phyloP scores from a whole-genome alignment of 2,329 filamentous ascomycete genomes.

The Diaporthe australafricana region DNA sequence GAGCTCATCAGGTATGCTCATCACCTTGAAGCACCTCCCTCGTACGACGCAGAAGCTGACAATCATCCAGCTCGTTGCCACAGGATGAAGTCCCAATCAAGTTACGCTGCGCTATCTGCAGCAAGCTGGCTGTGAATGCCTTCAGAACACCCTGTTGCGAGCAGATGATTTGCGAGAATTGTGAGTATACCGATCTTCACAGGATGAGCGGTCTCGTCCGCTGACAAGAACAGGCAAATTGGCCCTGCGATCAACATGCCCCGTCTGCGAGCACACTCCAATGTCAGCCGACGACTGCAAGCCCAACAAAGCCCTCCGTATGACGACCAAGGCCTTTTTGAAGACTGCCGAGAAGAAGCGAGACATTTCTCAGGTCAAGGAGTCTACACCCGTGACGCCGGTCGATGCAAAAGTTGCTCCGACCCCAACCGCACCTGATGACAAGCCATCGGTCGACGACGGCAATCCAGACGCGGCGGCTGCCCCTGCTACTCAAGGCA shows the following conservation, averaged over 20 bases:
- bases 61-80: conserved; percentile 71
- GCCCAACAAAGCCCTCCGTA: conserved; percentile 89
- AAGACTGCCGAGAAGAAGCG: conserved; percentile 92
- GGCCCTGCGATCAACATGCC: conserved; percentile 82
- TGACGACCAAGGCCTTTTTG: conserved; percentile 90
- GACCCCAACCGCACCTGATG: conserved; percentile 40
- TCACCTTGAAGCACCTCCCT: too few relatives aligned
- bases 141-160: conserved; percentile 95
- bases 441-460: conserved; percentile 21
- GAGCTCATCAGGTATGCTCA: conserved; percentile 68
- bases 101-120: conserved; percentile 93
- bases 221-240: conserved; percentile 72
- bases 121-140: conserved; percentile 88
- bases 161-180: conserved; percentile 90
- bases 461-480: not conserved
- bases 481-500: conserved; percentile 3
- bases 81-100: conserved; percentile 95
- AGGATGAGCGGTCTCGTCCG: not conserved
- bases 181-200: conserved; percentile 58
- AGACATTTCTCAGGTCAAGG: conserved; percentile 70
- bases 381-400: conserved; percentile 55
- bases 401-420: conserved; percentile 54
- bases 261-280: conserved; percentile 92
- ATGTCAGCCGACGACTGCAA: conserved; percentile 88
- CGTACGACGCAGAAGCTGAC: conserved; percentile 35